Conservation (phyloP, 1,284 basidiomycete genomes). For the Tranzscheliella williamsii region DNA sequence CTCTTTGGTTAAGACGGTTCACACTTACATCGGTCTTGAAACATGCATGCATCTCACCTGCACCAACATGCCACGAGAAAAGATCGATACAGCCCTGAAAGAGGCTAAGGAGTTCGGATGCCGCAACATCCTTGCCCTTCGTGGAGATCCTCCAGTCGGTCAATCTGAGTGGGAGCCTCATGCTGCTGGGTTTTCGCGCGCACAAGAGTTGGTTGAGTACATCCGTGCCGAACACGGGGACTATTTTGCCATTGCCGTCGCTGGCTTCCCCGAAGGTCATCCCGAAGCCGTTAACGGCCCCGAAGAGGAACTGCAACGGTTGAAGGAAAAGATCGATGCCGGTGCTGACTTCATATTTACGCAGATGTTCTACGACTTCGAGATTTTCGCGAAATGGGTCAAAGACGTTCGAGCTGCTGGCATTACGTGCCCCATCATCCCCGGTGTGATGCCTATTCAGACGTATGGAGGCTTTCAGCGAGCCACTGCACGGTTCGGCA, state of each 20-base stretch:
- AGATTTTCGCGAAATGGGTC: conserved; percentile 83
- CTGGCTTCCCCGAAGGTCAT: conserved; percentile 70
- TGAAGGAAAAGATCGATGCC: conserved; percentile 84
- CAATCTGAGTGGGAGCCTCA: conserved; percentile 64
- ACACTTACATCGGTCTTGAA: conserved; percentile 60
- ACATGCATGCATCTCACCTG: conserved; percentile 61
- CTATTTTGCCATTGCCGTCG: conserved; percentile 60
- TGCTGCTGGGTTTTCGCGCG: conserved; percentile 57
- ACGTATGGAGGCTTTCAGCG: conserved; percentile 96
- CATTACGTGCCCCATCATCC: conserved; percentile 91
- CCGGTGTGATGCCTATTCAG: conserved; percentile 95
- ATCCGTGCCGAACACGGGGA: conserved; percentile 57
- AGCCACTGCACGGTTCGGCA: conserved; percentile 84
- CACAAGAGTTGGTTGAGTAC: conserved; percentile 56
- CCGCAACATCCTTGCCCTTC: conserved; percentile 89
- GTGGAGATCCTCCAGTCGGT: conserved; percentile 66
- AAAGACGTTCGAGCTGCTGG: conserved; percentile 66
- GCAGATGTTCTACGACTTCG: conserved; percentile 91
- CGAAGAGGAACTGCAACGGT: conserved; percentile 74
- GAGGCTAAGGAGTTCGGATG: conserved; percentile 90
- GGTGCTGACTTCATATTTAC: conserved; percentile 91
- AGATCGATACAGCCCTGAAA: conserved; percentile 87
- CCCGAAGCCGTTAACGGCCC: conserved; percentile 60
- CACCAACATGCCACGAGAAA: conserved; percentile 76
- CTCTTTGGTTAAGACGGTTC: conserved; percentile 84